Evolutionary conservation across 495 filamentous ascomycete species (phyloP).

Genomic region (Hypoxylon fuscum): DNA sequence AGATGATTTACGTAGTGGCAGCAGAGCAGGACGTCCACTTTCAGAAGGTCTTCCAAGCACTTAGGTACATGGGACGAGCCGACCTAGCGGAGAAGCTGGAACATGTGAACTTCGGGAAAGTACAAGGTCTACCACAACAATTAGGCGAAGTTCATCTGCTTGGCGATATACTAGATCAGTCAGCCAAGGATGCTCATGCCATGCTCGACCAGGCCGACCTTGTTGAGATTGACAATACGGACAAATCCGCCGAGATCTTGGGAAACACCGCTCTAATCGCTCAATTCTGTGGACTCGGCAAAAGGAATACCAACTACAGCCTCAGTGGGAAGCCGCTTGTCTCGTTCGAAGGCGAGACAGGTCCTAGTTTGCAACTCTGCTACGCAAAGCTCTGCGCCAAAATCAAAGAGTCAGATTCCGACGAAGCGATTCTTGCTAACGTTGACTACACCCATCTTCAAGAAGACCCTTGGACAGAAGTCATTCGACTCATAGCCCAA

Average conservation of each 20-base stretch:
- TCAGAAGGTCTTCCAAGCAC: slow-evolving; percentile 74
- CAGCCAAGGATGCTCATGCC: slow-evolving; percentile 75
- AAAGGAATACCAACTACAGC: slow-evolving; percentile 72
- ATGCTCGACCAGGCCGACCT: slow-evolving; percentile 71
- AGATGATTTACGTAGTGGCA: slow-evolving; percentile 80
- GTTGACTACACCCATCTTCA: slow-evolving; percentile 67
- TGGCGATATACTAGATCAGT: slow-evolving; percentile 71
- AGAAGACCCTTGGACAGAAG: slow-evolving; percentile 64
- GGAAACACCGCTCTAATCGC: slow-evolving; percentile 65
- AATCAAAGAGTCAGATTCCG: slow-evolving; percentile 60
- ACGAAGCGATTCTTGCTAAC: slow-evolving; percentile 52
- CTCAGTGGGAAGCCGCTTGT: slow-evolving; percentile 76
- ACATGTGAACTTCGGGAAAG: slow-evolving; percentile 80
- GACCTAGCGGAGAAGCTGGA: slow-evolving; percentile 69
- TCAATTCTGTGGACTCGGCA: slow-evolving; percentile 69
- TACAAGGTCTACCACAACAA: slow-evolving; percentile 73
- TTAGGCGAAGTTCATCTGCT: slow-evolving; percentile 77
- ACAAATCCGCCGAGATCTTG: slow-evolving; percentile 45
- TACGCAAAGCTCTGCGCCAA: slow-evolving; percentile 75
- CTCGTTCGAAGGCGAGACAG: slow-evolving; percentile 76
- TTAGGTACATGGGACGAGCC: slow-evolving; percentile 71
- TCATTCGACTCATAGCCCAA: slow-evolving; percentile 66
- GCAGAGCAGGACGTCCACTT: slow-evolving; percentile 78
- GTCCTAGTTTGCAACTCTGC: slow-evolving; percentile 74
- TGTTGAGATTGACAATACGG: slow-evolving; percentile 63